Evolutionary conservation across 768 basidiomycete genomes (phyloP), one percentile per base, ranked within the genome.

Genomic region (Gautieria morchelliformis): DNA sequence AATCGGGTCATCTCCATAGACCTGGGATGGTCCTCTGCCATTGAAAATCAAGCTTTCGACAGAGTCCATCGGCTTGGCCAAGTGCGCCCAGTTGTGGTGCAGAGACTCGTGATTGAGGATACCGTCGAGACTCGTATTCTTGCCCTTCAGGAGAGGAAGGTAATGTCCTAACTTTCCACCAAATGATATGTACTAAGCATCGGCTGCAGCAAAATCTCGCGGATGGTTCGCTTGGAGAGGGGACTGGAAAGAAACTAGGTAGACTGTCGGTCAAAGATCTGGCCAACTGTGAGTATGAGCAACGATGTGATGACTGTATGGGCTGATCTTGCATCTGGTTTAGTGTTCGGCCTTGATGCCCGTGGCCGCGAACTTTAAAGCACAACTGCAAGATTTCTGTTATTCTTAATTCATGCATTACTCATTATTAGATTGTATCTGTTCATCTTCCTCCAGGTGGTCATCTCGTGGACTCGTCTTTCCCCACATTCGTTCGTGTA

Each of bases 71-170:
- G 82, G 22, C 69, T 83, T 5, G 83, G 83, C 5, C 84, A 85
- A 63, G 69, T 60, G 10, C 72, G 78, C 24, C 56, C 72, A 0
- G 84, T 84, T 12, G 60, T 70, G 20, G 78, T 84, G 12, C 70
- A 81, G 41, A 77, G 82, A 10, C 72, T 84, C 6, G 82, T 84
- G 32, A 81, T 84, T 40, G 65, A 68, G 2, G 72, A 81, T 59
- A 83, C 81, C 0, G 80, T 85, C 33, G 87, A 89, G 64, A 81
- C 87, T 63, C 74, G 87, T n/a, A 81, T 90, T 33, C 71, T 86
- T 27, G 72, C 72, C 0, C 69, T 89, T 59, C 85, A 87, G 62
- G 75, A 79, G 42, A 72, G 80, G 56, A 85, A 85, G 74, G 77
- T 76, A 57, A 66, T 30, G 20, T 30, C 52, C 15, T 8, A 14